Evolutionary conservation across 805 yeast genomes (phyloP), one percentile per base, ranked within the genome.

Genomic region (Ogataea minuta): DNA sequence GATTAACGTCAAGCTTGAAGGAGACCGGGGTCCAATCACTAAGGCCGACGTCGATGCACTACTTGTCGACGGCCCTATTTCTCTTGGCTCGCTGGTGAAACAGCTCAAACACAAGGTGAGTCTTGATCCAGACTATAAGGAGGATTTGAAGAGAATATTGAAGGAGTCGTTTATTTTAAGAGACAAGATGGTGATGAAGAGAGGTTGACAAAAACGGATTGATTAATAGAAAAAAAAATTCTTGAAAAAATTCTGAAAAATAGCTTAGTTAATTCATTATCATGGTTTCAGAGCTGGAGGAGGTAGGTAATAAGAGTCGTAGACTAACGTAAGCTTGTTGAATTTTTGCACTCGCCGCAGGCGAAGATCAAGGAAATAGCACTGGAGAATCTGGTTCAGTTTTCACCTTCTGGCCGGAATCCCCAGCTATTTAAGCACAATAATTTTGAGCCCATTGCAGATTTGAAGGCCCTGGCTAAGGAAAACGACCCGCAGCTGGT

Each of bases 281-380:
- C 11, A 76, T 75, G 80, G 70, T 77, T 3, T 47, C 73, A 8
- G 78, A 76, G 56, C 55, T 77, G 14, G 76, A 74, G 56, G 80
- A 76, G 50, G 71, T 67, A 46, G 36, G 69, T 53, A 11, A 12
- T 13, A 10, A 15, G 27, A 17, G 13, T 3, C 7, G 11, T 23
- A 9, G 10, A 10, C 54, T 29, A 40, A 37, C 42, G 19, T 23
- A 38, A 75, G 67, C 67, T 90, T 30, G 95, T 88, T 15, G 78
- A 72, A 33, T 89, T 90, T 57, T 69, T 90, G 45, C 96, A 86
- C 59, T 77, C 91, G 6, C 82, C 85, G 2, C 87, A 84, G 56
- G 81, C 84, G 2, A 82, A 83, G 9, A 85, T 88, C 23, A 78
- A 83, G 43, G 87, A 82, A 51, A 81, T 89, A 41, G 97, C 97